Base-by-base conservation (phyloP, 805 yeast species). In the Candida adriatica region DNA sequence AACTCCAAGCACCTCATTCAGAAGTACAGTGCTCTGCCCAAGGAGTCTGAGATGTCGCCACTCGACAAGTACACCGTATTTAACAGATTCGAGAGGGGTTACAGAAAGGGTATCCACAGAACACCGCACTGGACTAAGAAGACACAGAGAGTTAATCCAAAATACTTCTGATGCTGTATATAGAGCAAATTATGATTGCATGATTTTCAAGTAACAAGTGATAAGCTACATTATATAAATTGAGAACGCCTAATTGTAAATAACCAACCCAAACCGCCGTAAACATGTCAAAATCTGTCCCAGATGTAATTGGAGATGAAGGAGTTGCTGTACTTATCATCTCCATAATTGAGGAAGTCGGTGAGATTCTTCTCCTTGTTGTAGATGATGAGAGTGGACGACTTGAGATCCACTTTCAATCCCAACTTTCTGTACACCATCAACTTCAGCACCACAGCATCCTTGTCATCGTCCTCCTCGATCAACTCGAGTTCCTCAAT, bases 111-210 rank as follows among this genome's bases (percentile, higher is more conserved):
- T 42, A 75, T 84, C 16, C 97, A 90, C 52, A 62, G 76, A 56
- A 82, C 80, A 26, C 95, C 96, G 14, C 84, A 87, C 54, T 87
- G 95, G 94, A 87, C 96, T 33, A 86, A 79, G 62, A 55, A 75
- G 41, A 74, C 94, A 7, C 70, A 79, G 57, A 77, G 96, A 64
- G 75, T 71, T 37, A 81, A 83, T 51, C 96, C 96, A 27, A 68
- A 49, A 26, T 37, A 43, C 33, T 50, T 47, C 39, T 48, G 28
- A 36, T 21, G 22, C n/a, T n/a, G n/a, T n/a, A n/a, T n/a, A n/a
- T n/a, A n/a, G n/a, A n/a, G n/a, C n/a, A n/a, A n/a, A n/a, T n/a
- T n/a, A n/a, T n/a, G n/a, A n/a, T n/a, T n/a, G n/a, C n/a, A n/a
- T n/a, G n/a, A n/a, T n/a, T n/a, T n/a, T n/a, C n/a, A n/a, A n/a